Percentiles rank a stretch among this genome's conserved stretches.
These are phyloP conservation scores for Apostasia ramifera DNA, from an alignment of 106 monocot genomes.

Conservation along the genomic window DNA sequence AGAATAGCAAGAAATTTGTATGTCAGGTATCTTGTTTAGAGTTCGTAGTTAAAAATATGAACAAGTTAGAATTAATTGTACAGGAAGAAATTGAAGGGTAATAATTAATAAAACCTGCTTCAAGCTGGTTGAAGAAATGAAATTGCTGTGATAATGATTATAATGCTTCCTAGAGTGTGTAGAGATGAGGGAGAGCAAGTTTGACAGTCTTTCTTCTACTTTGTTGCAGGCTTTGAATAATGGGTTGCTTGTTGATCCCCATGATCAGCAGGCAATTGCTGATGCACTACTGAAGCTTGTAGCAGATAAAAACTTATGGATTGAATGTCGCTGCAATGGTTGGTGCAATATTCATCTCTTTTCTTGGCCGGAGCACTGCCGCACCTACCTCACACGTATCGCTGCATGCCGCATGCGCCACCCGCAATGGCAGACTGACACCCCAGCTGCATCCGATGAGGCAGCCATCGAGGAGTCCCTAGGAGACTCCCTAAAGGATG, in stretches of 20 bases:
- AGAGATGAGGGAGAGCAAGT: background rate
- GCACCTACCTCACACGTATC: slow-evolving; percentile 80
- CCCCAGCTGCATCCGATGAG: slow-evolving; percentile 44
- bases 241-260: slow-evolving; percentile 86
- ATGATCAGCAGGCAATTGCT: slow-evolving; percentile 81
- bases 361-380: slow-evolving; percentile 96
- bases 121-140: too few species aligned
- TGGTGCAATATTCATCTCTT: slow-evolving; percentile 88
- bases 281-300: slow-evolving; percentile 89
- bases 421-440: slow-evolving; percentile 86
- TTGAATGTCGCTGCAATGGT: slow-evolving; percentile 75
- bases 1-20: too few species aligned
- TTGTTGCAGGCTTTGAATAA: slow-evolving; percentile 79
- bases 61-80: too few species aligned
- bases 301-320: slow-evolving; percentile 84
- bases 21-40: too few species aligned
- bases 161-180: too few species aligned
- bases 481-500: slow-evolving; percentile 72
- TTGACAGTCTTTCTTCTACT: background rate
- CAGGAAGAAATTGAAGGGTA: too few species aligned
- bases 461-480: slow-evolving; percentile 51
- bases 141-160: too few species aligned
- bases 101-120: too few species aligned
- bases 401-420: slow-evolving; percentile 89
- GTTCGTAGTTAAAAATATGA: too few species aligned